A percentile compares a stretch with the other conserved stretches of the same genome.
These are phyloP conservation scores for Suhomyces vadensis DNA, from an alignment of 805 yeast species.

Conservation along the genomic window DNA sequence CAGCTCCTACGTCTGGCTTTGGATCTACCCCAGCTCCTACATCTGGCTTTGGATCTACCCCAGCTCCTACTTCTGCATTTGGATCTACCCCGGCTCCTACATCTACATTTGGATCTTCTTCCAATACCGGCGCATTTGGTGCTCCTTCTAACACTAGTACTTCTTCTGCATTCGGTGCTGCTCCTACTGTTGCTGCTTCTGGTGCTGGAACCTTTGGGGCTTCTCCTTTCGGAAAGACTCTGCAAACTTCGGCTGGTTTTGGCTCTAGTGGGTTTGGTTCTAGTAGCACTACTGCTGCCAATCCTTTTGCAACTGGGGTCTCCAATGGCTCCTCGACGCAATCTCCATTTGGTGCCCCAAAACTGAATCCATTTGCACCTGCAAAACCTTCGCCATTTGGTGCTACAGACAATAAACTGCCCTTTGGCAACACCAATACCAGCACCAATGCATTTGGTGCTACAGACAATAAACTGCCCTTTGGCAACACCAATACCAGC, in stretches of 20 bases:
- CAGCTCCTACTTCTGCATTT: slow-evolving; percentile 5
- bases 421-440: no score
- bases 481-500: no score
- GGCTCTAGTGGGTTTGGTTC: slow-evolving; percentile 6
- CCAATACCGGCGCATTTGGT: not conserved
- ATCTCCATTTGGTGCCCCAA: slow-evolving; percentile 11
- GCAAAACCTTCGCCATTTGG: slow-evolving; percentile 11
- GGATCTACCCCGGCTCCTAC: not conserved
- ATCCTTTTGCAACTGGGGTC: slow-evolving; percentile 11
- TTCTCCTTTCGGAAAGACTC: slow-evolving; percentile 4
- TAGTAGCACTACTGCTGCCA: slow-evolving; percentile 1
- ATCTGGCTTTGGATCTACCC: slow-evolving; percentile 1
- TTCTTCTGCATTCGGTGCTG: not conserved
- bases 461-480: not conserved
- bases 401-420: not conserved
- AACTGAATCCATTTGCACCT: slow-evolving; percentile 18
- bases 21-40: slow-evolving; percentile 2
- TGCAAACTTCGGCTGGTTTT: slow-evolving; percentile 8
- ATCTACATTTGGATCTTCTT: slow-evolving; percentile 2
- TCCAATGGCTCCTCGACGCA: no score
- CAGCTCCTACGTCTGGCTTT: not conserved
- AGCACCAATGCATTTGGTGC: slow-evolving; percentile 11
- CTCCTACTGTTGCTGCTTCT: no score
- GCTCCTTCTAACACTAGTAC: not conserved
- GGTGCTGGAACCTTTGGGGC: not conserved